Evolutionary conservation across 2,329 filamentous ascomycete genomes (phyloP), one percentile per base, ranked within the genome.

Genomic region (Hyphodiscus sp.): DNA sequence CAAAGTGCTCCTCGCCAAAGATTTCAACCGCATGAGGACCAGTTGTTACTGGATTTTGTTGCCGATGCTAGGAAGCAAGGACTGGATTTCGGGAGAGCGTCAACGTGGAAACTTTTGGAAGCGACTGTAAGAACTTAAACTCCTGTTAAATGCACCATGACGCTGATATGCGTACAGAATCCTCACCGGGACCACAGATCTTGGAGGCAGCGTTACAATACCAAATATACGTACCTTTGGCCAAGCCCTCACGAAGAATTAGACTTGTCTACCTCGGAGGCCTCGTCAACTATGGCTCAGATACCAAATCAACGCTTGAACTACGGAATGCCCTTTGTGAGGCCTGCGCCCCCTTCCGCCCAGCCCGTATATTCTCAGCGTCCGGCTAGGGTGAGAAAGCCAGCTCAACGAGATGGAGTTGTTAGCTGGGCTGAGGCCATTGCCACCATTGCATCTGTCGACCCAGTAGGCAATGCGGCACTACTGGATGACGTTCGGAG

Each of bases 361-460:
- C 16, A 41, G 29, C 26, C 44, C 19, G 33, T 20, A 19, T n/a
- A 20, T 16, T n/a, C 41, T 18, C 48, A 54, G 23, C 54, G 56
- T 15, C 58, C 63, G 43, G 41, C 45, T 23, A 55, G 63, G 45
- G 26, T 56, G 47, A 54, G 62, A 26, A 63, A 57, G 47, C 65
- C 63, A 47, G 56, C 54, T 13, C 58, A 63, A 33, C 55, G 56
- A 20, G 63, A 65, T 9, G 58, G 53, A 38, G 58, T 67, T 10
- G 53, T 67, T 23, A 63, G 55, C 52, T 68, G 65, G 66, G 57
- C 58, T n/a, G 58, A 66, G 41, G 65, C 64, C n/a, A 58, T 63
- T 18, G 58, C 61, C 26, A 52, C 55, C 9, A 63, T 66, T 16
- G 59, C 63, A 56, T 54, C 57, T 11, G 20, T 63, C 9, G 65